A percentile compares a stretch with the other conserved stretches of the same genome.
These are phyloP conservation scores for Neurospora sp. DNA, from an alignment of 495 filamentous ascomycete genomes.

Conservation along the genomic window DNA sequence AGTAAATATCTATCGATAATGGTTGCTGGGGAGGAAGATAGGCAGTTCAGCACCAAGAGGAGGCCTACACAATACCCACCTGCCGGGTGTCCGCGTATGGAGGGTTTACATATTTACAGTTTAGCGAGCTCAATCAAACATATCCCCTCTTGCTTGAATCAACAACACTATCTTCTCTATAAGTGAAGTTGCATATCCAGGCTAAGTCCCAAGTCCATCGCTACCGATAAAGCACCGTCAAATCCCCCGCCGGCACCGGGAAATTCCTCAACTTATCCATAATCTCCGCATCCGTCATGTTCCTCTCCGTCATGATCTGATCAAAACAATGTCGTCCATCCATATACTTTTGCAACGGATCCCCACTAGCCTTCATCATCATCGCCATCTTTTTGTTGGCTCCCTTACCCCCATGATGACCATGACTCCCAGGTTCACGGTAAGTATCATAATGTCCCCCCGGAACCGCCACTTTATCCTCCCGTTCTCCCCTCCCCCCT, in stretches of 20 bases:
- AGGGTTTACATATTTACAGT: neutral
- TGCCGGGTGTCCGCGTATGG: neutral
- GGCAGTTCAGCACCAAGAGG: neutral
- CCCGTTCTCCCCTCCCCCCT: neutral
- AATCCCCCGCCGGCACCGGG: conserved; percentile 32
- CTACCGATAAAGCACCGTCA: conserved; percentile 40
- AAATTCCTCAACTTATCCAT: conserved; percentile 38
- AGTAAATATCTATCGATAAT: neutral
- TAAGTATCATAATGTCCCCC: neutral
- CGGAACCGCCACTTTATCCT: neutral
- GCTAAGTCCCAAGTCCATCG: neutral
- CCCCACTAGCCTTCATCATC: conserved; percentile 17
- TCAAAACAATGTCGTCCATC: conserved; percentile 82
- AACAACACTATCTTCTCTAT: neutral
- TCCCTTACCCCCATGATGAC: neutral
- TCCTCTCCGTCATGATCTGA: conserved; percentile 77
- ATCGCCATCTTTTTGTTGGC: neutral
- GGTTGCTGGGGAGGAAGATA: neutral
- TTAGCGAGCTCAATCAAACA: neutral
- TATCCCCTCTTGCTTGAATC: neutral
- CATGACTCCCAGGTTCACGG: neutral
- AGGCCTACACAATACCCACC: neutral
- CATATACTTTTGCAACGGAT: conserved; percentile 52
- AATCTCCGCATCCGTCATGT: conserved; percentile 49
- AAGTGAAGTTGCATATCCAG: neutral